These are phyloP conservation scores for Xanthoconium separans DNA, from an alignment of 1,284 basidiomycete genomes.

Conservation along the genomic window DNA sequence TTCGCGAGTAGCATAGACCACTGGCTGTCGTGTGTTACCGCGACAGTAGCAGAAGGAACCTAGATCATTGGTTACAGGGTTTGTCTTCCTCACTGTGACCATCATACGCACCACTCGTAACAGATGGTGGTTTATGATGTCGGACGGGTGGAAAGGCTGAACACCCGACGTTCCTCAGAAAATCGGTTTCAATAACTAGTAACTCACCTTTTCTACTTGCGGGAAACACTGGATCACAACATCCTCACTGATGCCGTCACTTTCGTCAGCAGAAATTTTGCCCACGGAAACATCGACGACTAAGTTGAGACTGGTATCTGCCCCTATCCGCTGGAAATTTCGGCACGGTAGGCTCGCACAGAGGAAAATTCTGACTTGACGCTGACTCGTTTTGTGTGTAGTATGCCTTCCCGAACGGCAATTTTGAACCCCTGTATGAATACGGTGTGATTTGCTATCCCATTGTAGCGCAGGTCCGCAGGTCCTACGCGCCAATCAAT, in stretches of 20 bases:
- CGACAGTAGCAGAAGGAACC: too few species aligned
- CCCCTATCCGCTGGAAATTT: not conserved
- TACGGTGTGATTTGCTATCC: conserved; percentile 17
- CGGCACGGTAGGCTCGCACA: not conserved
- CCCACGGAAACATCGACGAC: not conserved
- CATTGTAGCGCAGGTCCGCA: conserved; percentile 8
- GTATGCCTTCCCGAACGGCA: conserved; percentile 6
- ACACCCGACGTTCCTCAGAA: too few species aligned
- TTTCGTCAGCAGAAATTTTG: not conserved
- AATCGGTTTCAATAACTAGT: too few species aligned
- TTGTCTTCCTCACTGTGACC: too few species aligned
- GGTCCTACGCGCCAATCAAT: conserved; percentile 20
- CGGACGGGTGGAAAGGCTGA: too few species aligned
- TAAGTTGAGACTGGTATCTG: not conserved
- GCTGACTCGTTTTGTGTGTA: conserved; percentile 5
- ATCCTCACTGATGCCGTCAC: not conserved
- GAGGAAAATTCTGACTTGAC: conserved; percentile 8
- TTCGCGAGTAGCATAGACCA: too few species aligned
- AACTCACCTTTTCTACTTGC: conserved; percentile 6
- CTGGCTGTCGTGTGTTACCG: too few species aligned
- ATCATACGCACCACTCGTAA: too few species aligned
- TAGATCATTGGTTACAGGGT: too few species aligned
- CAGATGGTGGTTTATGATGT: too few species aligned
- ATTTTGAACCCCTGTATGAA: conserved; percentile 25
- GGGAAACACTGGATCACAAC: conserved; percentile 7